Conservation (phyloP, 306 rosid species). For the Prunus fruticosa region DNA sequence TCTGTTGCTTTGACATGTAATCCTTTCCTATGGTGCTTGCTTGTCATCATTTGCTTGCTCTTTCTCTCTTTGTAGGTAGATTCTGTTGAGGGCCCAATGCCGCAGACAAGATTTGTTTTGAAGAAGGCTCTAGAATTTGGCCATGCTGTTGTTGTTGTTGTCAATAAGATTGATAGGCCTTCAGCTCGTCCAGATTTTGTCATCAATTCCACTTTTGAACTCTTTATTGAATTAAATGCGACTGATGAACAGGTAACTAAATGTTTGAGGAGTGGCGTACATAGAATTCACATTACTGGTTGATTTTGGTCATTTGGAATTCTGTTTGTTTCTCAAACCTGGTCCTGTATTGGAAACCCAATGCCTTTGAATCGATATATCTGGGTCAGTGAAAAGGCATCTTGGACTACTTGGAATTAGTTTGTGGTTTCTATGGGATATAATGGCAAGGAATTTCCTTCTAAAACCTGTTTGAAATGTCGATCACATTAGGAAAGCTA, state of each 20-base stretch:
- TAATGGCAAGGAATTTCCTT: conserved; percentile 1
- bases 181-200: conserved; percentile 96
- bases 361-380: not conserved
- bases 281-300: not conserved
- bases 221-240: conserved; percentile 92
- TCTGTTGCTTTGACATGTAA: conserved; percentile 2
- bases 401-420: not conserved
- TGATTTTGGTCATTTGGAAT: conserved; percentile 6
- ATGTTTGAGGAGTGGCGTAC: conserved; percentile 10
- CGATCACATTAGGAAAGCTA: conserved; percentile 8
- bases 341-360: not conserved
- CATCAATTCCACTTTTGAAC: conserved; percentile 92
- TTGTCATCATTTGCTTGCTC: conserved; percentile 11
- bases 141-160: conserved; percentile 96
- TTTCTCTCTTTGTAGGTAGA: conserved; percentile 68
- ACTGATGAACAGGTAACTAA: conserved; percentile 85
- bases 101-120: conserved; percentile 97
- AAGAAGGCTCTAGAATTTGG: conserved; percentile 98
- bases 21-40: conserved; percentile 20
- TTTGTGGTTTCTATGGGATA: not conserved
- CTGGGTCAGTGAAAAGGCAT: not conserved
- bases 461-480: not conserved
- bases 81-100: conserved; percentile 99
- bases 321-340: not conserved
- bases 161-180: conserved; percentile 92